These are phyloP conservation scores for Paramecium biaurelia DNA, from an alignment of 73 alveolate species.

Conservation along the genomic window DNA sequence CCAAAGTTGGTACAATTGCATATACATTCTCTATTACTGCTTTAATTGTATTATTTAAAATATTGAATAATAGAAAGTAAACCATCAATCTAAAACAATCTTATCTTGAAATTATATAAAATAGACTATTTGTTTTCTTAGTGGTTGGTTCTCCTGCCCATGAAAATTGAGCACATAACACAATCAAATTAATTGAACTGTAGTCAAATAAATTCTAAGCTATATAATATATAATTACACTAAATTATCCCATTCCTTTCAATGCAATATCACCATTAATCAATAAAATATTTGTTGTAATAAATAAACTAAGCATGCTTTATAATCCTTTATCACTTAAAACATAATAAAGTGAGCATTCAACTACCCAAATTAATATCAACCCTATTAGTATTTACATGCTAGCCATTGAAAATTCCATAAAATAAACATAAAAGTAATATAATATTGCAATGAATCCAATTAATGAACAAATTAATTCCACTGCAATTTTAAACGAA, in stretches of 20 bases:
- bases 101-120: slow-evolving; percentile 13
- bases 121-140: background rate
- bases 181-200: slow-evolving; percentile 23
- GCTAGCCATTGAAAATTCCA: background rate
- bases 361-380: background rate
- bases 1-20: background rate
- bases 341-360: background rate
- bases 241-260: background rate
- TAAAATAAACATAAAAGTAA: background rate
- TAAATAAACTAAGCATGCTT: background rate
- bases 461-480: background rate
- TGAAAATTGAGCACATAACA: background rate
- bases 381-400: background rate
- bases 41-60: slow-evolving; percentile 6
- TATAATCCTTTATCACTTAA: background rate
- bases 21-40: background rate
- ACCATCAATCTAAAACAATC: slow-evolving; percentile 45
- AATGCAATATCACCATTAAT: background rate
- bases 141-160: slow-evolving; percentile 2
- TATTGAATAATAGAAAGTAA: background rate
- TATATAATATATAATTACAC: background rate
- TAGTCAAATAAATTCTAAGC: background rate
- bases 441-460: background rate
- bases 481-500: background rate
- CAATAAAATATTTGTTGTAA: slow-evolving; percentile 14